These are phyloP conservation scores for Seiridium unicorne DNA, from an alignment of 2,329 filamentous ascomycete genomes.

Conservation along the genomic window DNA sequence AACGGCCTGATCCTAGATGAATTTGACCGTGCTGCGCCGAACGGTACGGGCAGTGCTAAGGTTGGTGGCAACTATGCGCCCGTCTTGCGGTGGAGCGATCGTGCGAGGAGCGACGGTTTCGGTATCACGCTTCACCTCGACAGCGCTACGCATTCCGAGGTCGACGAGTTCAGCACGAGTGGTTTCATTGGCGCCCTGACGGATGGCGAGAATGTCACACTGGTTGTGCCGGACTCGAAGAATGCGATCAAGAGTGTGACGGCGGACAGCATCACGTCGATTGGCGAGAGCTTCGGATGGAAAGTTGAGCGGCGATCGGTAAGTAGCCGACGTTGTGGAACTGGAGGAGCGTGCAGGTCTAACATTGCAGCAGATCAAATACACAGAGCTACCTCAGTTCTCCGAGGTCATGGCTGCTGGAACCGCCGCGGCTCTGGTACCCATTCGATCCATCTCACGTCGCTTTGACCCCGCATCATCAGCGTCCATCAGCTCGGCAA, in stretches of 20 bases:
- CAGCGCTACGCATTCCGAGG: slow-evolving; percentile 75
- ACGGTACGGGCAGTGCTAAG: slow-evolving; percentile 89
- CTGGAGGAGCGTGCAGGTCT: not conserved
- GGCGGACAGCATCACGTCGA: slow-evolving; percentile 72
- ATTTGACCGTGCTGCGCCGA: slow-evolving; percentile 90
- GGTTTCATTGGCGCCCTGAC: slow-evolving; percentile 82
- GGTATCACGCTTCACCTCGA: slow-evolving; percentile 96
- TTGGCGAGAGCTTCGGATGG: slow-evolving; percentile 79
- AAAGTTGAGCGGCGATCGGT: slow-evolving; percentile 74
- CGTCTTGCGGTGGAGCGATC: slow-evolving; percentile 83
- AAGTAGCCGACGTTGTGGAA: slow-evolving; percentile 25
- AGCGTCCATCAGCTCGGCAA: slow-evolving; percentile 34
- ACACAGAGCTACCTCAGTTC: slow-evolving; percentile 53
- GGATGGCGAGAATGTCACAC: slow-evolving; percentile 59
- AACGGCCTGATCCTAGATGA: slow-evolving; percentile 85
- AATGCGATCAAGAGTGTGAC: slow-evolving; percentile 78
- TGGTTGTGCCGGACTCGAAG: slow-evolving; percentile 84
- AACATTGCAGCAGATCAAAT: slow-evolving; percentile 54
- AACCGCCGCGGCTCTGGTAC: slow-evolving; percentile 87
- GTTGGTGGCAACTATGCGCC: slow-evolving; percentile 95
- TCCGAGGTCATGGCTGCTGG: slow-evolving; percentile 86
- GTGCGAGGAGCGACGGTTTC: slow-evolving; percentile 73
- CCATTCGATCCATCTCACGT: slow-evolving; percentile 86
- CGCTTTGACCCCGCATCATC: slow-evolving; percentile 38
- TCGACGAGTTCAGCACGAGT: slow-evolving; percentile 95